A percentile compares a stretch with the other conserved stretches of the same genome.
Conservation (phyloP, 768 basidiomycete species). For the Mycena haematopus region DNA sequence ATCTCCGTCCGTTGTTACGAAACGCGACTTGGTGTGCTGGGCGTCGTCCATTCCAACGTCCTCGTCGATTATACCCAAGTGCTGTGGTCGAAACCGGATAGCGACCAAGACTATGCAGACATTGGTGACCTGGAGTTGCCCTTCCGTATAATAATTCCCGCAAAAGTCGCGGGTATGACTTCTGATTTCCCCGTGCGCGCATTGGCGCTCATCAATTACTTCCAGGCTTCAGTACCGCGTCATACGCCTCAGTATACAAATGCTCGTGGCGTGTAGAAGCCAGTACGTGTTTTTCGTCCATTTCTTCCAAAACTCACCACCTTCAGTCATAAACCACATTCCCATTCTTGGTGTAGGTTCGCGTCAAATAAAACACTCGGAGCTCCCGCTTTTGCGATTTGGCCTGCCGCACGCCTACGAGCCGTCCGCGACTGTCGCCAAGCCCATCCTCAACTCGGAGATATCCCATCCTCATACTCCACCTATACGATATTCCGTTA, state of each 20-base stretch:
- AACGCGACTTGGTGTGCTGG: constrained; percentile 67
- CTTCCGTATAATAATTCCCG: constrained; percentile 74
- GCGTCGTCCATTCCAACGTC: constrained; percentile 62
- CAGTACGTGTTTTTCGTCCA: constrained; percentile 49
- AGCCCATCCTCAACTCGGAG: constrained; percentile 45
- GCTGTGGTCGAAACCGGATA: constrained; percentile 71
- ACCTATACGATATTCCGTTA: constrained; percentile 64
- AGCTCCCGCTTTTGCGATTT: constrained; percentile 75
- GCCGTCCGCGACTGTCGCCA: constrained; percentile 43
- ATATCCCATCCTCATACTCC: constrained; percentile 65
- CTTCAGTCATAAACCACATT: constrained; percentile 69
- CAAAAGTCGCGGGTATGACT: constrained; percentile 45
- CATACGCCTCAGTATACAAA: constrained; percentile 74
- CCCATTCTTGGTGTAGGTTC: constrained; percentile 71
- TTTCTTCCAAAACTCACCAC: constrained; percentile 23
- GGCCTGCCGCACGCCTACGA: constrained; percentile 57
- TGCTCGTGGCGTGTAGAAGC: constrained; percentile 88
- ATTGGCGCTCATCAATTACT: background rate
- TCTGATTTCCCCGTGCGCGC: background rate
- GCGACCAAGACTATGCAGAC: constrained; percentile 52
- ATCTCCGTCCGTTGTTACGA: constrained; percentile 88
- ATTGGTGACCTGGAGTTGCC: constrained; percentile 72
- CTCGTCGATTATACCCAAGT: constrained; percentile 71
- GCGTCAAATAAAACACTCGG: constrained; percentile 72
- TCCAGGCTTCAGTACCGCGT: constrained; percentile 70